Evolutionary conservation across 2,329 filamentous ascomycete genomes (phyloP), one percentile per base, ranked within the genome.

Genomic region (Alternaria hordeiaustralica): DNA sequence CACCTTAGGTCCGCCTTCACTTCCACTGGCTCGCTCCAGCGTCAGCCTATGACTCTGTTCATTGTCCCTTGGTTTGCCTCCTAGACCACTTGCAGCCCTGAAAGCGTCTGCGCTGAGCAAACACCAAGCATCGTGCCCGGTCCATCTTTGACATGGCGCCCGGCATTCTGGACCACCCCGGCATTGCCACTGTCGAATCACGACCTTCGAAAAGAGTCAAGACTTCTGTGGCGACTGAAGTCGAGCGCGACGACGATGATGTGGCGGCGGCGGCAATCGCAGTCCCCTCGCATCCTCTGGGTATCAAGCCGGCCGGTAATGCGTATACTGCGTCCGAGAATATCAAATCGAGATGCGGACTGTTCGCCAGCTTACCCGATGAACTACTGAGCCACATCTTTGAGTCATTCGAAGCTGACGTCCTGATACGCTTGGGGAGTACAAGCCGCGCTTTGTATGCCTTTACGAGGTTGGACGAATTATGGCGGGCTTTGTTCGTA

Each of bases 381-480:
- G 94, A 97, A 80, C 81, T 96, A 69, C 83, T 97, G 54, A 85
- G 90, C 69, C 84, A 90, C 58, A 77, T 97, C 15, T 81, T 97
- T 65, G 95, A 97, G 78, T 88, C 84, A 72, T 84, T 97, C 49
- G 90, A 94, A 72, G 83, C 87, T 53, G 72, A 79, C 10, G 83
- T 85, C 56, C 82, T 98, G 56, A 80, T 90, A 60, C 82, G 80
- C 8, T 82, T 98, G 45, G 93, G 93, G 9, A 87, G 87, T 59
- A 92, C 94, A 6, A 97, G 94, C 84, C 93, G 89, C 78, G 94
- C 92, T 57, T 82, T 98, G 15, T 95, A 94, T 84, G 94, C 94
- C 2, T 96, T 95, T 77, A 92, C 90, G 58, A 86, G 90, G 54
- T 88, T 88, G 51, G 95, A 97, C 68, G 95, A 98, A 73, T 79